Evolutionary conservation across 1,139 yeast species (phyloP), one percentile per base, ranked within the genome.

Genomic region (Taiozyma sp.): DNA sequence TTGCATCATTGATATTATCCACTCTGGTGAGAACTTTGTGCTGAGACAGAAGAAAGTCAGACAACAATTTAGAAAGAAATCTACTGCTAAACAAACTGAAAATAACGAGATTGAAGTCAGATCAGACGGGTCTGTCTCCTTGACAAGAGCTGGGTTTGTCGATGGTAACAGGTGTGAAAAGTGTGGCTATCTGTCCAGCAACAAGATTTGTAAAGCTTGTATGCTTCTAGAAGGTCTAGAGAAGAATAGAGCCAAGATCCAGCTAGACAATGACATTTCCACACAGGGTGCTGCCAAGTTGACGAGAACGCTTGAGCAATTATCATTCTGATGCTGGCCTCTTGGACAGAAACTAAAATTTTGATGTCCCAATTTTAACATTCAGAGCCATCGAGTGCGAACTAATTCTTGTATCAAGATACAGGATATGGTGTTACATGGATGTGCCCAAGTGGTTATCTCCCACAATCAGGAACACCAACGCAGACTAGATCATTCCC

Each of bases 101-200:
- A 43, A 67, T 70, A 60, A 63, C 32, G 84, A 80, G 57, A 67
- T 75, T 23, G 87, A 83, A 58, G 68, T 84, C 5, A 74, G 81
- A 51, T 53, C 80, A 0, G 85, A 84, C 62, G 91, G 92, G 0
- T 74, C 87, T 0, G 82, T 83, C 0, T 70, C 79, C 0, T 62
- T 82, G 40, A 61, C 61, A 32, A 57, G 40, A 41, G 46, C 42
- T 19, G 70, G 65, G 36, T 76, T 73, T 57, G 72, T 71, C 22
- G 88, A 83, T 61, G 90, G 91, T 4, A 84, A 84, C 61, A 75
- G 81, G 52, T 93, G 99, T 70, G 90, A 84, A 57, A 81, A 84
- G 56, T 93, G 99, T 70, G 97, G 98, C 0, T 93, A 93, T 65
- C 71, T 95, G 44, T 88, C 98, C 0, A 87, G 95, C 56, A 93